Base-by-base conservation (phyloP, 2,329 filamentous ascomycete species). In the Fusarium udum region DNA sequence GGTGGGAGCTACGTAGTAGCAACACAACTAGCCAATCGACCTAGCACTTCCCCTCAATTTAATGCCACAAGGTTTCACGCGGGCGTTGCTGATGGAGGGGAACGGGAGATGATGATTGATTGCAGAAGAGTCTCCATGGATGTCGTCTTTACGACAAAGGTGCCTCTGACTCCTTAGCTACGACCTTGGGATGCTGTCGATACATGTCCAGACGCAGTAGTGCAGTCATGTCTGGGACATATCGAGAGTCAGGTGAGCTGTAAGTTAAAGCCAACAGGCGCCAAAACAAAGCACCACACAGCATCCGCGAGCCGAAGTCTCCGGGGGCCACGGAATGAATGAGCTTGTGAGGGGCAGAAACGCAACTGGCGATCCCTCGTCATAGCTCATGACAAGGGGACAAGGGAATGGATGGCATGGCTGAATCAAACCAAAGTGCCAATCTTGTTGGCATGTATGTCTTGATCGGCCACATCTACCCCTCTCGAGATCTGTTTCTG, bases 41-140 rank as follows among this genome's bases (percentile, higher is more conserved):
- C 51, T 24, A 49, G 61, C 61, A 71, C 51, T 75, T 75, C 67
- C 71, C 75, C 74, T 77, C 75, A 74, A 62, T 75, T 70, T 26
- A 46, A 59, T 63, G 46, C 57, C 76, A 76, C 75, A 78, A 78
- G 73, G 76, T 78, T 78, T 77, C 73, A 74, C 69, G 49, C 62
- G 73, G 66, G 67, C 52, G 66, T 52, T 69, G 37, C 49, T 58
- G 24, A 39, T 40, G 43, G 52, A 51, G 66, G 58, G 56, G 45
- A 46, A 36, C n/a, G 22, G 46, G 26, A 60, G 48, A 56, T 63
- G 60, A 62, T 60, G 46, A 70, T 67, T 64, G 62, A 60, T 65
- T 53, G 57, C 48, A 53, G 61, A 7, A 62, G 40, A 59, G 32
- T 45, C n/a, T 28, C 61, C 45, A 46, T 68, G 22, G 48, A 55